phyloP scores from a whole-genome alignment of 2,329 filamentous ascomycete species.

The Cryphonectria nitschkei region DNA sequence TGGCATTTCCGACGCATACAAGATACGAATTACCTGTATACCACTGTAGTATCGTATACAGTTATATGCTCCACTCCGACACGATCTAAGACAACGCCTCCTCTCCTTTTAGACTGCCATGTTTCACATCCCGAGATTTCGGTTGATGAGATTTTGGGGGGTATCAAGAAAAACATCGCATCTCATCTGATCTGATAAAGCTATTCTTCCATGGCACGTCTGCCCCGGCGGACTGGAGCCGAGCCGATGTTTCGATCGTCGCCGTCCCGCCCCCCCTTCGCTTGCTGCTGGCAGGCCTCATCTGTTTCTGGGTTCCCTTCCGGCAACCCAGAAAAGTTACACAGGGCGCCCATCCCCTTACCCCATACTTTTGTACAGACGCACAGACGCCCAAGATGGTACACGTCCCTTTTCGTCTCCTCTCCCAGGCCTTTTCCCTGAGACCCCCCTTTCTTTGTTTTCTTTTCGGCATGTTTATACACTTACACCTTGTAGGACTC shows the following conservation, averaged over 20 bases:
- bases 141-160: background rate
- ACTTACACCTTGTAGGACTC: background rate
- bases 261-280: background rate
- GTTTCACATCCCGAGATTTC: conserved; percentile 1
- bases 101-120: conserved; percentile 2
- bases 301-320: background rate
- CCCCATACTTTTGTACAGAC: background rate
- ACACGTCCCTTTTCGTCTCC: background rate
- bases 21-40: background rate
- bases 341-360: background rate
- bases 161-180: background rate
- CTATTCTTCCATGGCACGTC: background rate
- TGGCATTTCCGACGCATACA: background rate
- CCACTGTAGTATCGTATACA: background rate
- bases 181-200: background rate
- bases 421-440: background rate
- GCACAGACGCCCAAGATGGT: background rate
- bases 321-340: background rate
- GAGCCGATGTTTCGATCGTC: conserved; percentile 1
- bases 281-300: background rate
- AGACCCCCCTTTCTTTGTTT: too few relatives aligned
- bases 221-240: conserved; percentile 3
- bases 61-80: background rate
- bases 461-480: background rate
- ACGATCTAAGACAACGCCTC: conserved; percentile 10